Evolutionary conservation across 2,329 filamentous ascomycete genomes (phyloP).

Genomic region (Fusarium protoensiforme): DNA sequence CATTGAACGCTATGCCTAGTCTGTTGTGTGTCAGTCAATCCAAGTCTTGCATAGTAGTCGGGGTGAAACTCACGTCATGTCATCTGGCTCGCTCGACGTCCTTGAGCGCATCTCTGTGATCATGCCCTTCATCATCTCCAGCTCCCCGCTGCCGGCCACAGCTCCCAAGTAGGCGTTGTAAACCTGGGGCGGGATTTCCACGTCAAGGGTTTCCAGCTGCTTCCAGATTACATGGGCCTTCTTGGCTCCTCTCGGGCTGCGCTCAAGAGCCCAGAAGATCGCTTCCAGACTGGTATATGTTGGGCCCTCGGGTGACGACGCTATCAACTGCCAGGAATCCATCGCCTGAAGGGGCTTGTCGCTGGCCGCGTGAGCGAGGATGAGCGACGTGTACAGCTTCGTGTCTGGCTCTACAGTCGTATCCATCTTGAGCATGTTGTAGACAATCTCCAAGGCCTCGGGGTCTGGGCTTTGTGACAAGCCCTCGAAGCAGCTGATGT

Average conservation of each 20-base stretch:
- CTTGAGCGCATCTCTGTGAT: constrained; percentile 74
- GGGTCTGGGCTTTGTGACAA: constrained; percentile 66
- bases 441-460: constrained; percentile 78
- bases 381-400: constrained; percentile 82
- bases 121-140: constrained; percentile 74
- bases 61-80: constrained; percentile 74
- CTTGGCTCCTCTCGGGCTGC: constrained; percentile 65
- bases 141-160: constrained; percentile 76
- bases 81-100: constrained; percentile 74
- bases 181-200: constrained; percentile 79
- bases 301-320: constrained; percentile 86
- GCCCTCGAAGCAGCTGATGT: constrained; percentile 81
- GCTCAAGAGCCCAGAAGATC: constrained; percentile 82
- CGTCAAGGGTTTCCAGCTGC: constrained; percentile 77
- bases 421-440: constrained; percentile 97
- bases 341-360: constrained; percentile 74
- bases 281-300: constrained; percentile 83
- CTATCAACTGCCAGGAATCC: constrained; percentile 86
- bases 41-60: neutral
- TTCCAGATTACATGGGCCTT: constrained; percentile 77
- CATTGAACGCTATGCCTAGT: constrained; percentile 81
- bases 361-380: constrained; percentile 83
- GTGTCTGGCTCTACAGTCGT: constrained; percentile 82
- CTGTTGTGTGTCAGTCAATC: constrained; percentile 55
- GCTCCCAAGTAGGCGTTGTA: constrained; percentile 83